phyloP scores from a whole-genome alignment of 2,329 filamentous ascomycete species.

The Fusarium temperatum region DNA sequence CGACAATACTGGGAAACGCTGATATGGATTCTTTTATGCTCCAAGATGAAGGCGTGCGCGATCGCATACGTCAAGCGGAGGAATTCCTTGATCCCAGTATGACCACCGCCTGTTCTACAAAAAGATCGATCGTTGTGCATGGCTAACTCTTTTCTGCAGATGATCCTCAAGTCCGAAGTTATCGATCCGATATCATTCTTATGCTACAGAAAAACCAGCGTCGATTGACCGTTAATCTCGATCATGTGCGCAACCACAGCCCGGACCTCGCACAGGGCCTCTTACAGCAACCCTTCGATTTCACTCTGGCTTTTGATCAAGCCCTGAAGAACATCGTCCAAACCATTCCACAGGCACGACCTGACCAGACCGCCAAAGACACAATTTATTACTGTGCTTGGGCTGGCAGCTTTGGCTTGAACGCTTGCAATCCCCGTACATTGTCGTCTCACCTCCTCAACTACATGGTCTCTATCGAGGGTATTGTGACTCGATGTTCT shows the following conservation, averaged over 20 bases:
- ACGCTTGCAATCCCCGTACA: slow-evolving; percentile 92
- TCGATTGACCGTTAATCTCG: slow-evolving; percentile 78
- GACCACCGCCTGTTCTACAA: slow-evolving; percentile 42
- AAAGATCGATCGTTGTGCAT: neutral
- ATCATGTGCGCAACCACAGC: slow-evolving; percentile 91
- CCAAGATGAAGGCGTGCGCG: slow-evolving; percentile 83
- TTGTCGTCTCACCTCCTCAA: slow-evolving; percentile 90
- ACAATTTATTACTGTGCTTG: slow-evolving; percentile 96
- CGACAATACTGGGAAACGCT: slow-evolving; percentile 24
- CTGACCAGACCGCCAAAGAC: slow-evolving; percentile 80
- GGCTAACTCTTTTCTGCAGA: slow-evolving; percentile 47
- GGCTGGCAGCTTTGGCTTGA: slow-evolving; percentile 93
- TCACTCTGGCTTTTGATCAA: slow-evolving; percentile 84
- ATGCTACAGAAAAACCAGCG: slow-evolving; percentile 76
- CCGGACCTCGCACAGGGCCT: slow-evolving; percentile 81
- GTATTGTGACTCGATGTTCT: slow-evolving; percentile 96
- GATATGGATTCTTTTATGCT: slow-evolving; percentile 79
- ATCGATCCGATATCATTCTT: slow-evolving; percentile 86
- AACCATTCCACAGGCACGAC: slow-evolving; percentile 77
- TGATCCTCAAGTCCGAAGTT: slow-evolving; percentile 71
- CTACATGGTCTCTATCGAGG: slow-evolving; percentile 96
- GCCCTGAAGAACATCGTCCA: slow-evolving; percentile 90
- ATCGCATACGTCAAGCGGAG: slow-evolving; percentile 85
- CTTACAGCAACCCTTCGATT: slow-evolving; percentile 88
- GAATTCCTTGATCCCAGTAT: slow-evolving; percentile 95